Evolutionary conservation across 306 rosid genomes (phyloP), one percentile per base, ranked within the genome.

Genomic region (Fragaria iinumae): DNA sequence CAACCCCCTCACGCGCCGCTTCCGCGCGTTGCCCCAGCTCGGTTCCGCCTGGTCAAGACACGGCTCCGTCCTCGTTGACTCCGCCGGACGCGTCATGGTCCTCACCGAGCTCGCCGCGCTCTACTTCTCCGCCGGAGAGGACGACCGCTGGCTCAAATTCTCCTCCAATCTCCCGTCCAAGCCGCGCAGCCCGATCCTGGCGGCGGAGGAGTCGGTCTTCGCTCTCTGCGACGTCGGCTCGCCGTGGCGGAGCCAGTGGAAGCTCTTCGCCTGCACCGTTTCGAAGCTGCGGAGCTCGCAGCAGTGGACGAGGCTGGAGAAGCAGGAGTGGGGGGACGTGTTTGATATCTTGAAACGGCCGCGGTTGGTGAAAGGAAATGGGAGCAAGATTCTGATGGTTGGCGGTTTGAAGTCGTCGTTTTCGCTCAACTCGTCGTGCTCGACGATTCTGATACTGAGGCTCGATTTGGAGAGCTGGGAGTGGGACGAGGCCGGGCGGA

Each of bases 11-110:
- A 91, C 93, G 6, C 90, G 89, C 23, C 89, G 73, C 25, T 94
- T 87, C 77, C 89, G 90, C 5, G 84, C 81, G 44, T 84, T 94
- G 68, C 98, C 98, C 0, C 97, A 80, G 71, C 88, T 94, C 6
- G 98, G 98, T 34, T 94, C 98, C 13, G 98, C 98, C 17, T 94
- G 98, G 98, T 90, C 96, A 8, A 87, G 96, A 32, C 98, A 94
- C 43, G 98, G 98, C 16, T 80, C 90, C 7, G 98, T 94, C 47
- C 86, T 94, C 4, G 97, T 90, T 9, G 96, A 91, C 83, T 69
- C 92, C 25, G 82, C 82, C 1, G 81, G 78, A 59, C 87, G 89
- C 17, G 98, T 91, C 53, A 91, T 91, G 93, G 97, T 94, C 3
- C 79, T 94, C 27, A 90, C 96, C 0, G 97, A 94, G 32, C 93